These are phyloP conservation scores for Aquanectria penicillioides DNA, from an alignment of 2,329 filamentous ascomycete genomes.

Conservation along the genomic window DNA sequence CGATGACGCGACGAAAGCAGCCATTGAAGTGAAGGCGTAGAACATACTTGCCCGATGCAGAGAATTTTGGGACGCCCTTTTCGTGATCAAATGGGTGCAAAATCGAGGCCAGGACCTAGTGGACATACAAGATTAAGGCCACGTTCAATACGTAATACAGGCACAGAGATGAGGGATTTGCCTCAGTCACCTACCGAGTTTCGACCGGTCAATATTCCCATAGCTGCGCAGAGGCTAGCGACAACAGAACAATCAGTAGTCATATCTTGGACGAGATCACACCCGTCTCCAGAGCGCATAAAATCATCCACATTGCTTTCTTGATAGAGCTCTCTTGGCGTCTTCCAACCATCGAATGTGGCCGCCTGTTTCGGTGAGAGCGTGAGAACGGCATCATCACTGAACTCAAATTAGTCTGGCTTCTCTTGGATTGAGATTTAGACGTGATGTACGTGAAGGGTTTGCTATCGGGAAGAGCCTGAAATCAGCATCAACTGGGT, in stretches of 20 bases:
- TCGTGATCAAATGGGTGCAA: slow-evolving; percentile 79
- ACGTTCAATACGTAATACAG: background rate
- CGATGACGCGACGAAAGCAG: slow-evolving; percentile 84
- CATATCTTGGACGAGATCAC: slow-evolving; percentile 93
- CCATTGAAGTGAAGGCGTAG: slow-evolving; percentile 97
- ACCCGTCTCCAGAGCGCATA: slow-evolving; percentile 67
- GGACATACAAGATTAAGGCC: slow-evolving; percentile 6
- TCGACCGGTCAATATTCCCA: slow-evolving; percentile 74
- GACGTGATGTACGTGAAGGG: slow-evolving; percentile 69
- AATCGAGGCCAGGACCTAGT: slow-evolving; percentile 74
- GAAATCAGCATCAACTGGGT: slow-evolving; percentile 72
- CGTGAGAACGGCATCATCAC: slow-evolving; percentile 74
- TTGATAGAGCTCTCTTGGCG: slow-evolving; percentile 72
- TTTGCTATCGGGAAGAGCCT: slow-evolving; percentile 56
- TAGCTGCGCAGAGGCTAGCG: slow-evolving; percentile 88
- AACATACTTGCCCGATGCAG: slow-evolving; percentile 87
- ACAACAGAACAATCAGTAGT: slow-evolving; percentile 98
- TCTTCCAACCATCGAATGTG: slow-evolving; percentile 86
- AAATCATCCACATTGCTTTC: slow-evolving; percentile 50
- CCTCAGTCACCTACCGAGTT: slow-evolving; percentile 63
- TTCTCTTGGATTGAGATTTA: background rate
- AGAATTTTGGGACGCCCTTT: slow-evolving; percentile 68
- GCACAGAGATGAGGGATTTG: background rate
- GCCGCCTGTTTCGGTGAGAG: slow-evolving; percentile 79
- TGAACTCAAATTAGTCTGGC: slow-evolving; percentile 44